Evolutionary conservation across 108 stramenopile species (phyloP), one percentile per base, ranked within the genome.

Genomic region (Fistulifera pelliculosa): DNA sequence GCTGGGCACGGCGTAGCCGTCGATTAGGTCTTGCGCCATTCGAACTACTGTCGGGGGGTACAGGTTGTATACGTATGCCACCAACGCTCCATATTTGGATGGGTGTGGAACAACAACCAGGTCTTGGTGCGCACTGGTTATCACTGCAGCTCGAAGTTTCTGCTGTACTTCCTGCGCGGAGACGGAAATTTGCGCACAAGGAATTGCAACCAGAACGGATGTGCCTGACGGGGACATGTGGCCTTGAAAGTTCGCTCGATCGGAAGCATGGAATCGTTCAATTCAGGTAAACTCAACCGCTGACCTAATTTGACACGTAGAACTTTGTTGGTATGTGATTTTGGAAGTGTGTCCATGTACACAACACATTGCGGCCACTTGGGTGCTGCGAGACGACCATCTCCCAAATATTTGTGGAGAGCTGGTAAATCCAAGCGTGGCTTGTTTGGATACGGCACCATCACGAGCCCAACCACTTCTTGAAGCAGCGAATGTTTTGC

Each of bases 341-440:
- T 80, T 58, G 79, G 79, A 0, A 85, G 58, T 12, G 65, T 69
- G 52, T 78, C 68, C 75, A 85, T 77, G 62, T 59, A 80, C n/a
- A 77, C 67, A 35, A 85, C 12, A 39, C 56, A 64, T n/a, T 79
- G 76, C 0, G 83, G 83, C 79, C 76, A 78, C 49, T 77, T 77
- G 4, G 76, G 58, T 5, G 64, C 27, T 16, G 59, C 67, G 17
- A 84, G 54, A 22, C 60, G 41, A 12, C 64, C 69, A 11, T 71
- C 72, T 5, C 43, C 56, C 17, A 77, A 41, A 45, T 65, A 76
- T 35, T 58, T 62, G 23, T 83, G 76, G 4, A 83, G 58, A 14
- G 53, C n/a, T 1, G 62, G 51, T 27, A 83, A 47, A 65, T 77
- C 76, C 22, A 73, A 27, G 26, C 65, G 58, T 2, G 54, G 54